Base-by-base conservation (phyloP, 768 basidiomycete species). In the Kwoniella mangroviensis region DNA sequence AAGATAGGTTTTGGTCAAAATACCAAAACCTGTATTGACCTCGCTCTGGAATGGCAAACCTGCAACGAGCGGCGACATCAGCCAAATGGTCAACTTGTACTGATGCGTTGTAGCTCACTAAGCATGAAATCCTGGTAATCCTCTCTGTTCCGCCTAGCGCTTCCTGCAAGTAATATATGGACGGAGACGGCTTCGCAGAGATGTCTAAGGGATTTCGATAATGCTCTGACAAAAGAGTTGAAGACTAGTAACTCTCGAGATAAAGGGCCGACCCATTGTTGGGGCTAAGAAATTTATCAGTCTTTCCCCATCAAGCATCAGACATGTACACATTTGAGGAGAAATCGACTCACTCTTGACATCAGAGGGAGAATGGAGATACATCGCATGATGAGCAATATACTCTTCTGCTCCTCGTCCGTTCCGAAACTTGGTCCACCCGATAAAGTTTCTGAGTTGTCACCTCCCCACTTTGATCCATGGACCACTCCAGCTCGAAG, bases 401-500 rank as follows among this genome's bases (percentile, higher is more conserved):
- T 95, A 85, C 91, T 90, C 49, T 90, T 89, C 84, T 97, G 95
- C 83, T 97, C 94, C 75, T 94, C 92, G 80, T 95, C 94, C 91
- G 85, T 74, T 54, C 96, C 95, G 84, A 97, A 95, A 84, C 92
- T 95, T 0, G 96, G 95, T 19, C 95, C 95, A 10, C 95, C 95
- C 77, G 93, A 94, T 79, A 94, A 94, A 0, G 91, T 91, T 55
- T 91, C 87, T 1, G 57, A 73, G 41, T 73, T 61, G 1, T 65
- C 61, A 49, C 88, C 89, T 63, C 91, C 91, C 92, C 92, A 98
- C 64, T 92, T 84, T 79, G 94, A 91, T 0, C 94, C 94, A 78
- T 98, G 95, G 88, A 98, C 91, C 24, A 97, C 95, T 2, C 94
- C 94, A n/a, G 94, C 94, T 76, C 95, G 88, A 73, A 96, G 90